Percentiles rank a stretch among this genome's conserved stretches.
phyloP scores from a whole-genome alignment of 345 rosid species.

The Triadica sebifera region DNA sequence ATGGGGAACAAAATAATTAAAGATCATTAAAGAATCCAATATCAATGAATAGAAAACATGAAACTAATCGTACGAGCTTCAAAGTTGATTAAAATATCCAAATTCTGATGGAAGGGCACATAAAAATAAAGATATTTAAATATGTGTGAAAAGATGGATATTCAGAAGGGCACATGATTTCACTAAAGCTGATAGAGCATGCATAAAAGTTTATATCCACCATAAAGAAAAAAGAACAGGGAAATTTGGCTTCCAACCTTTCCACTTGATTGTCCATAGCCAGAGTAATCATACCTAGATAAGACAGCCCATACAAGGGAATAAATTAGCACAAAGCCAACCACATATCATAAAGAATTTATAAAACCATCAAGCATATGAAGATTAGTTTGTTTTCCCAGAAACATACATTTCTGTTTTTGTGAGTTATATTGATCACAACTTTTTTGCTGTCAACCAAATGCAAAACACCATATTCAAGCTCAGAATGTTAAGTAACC shows the following conservation, averaged over 20 bases:
- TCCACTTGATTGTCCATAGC: slow-evolving; percentile 93
- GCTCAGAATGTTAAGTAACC: background rate
- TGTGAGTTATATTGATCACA: background rate
- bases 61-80: background rate
- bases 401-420: background rate
- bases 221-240: slow-evolving; percentile 18
- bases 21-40: background rate
- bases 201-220: background rate
- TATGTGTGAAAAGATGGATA: background rate
- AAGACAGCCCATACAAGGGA: slow-evolving; percentile 20
- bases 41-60: background rate
- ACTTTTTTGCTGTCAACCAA: background rate
- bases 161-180: background rate
- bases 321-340: slow-evolving; percentile 7
- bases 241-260: slow-evolving; percentile 50
- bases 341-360: background rate
- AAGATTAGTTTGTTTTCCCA: background rate
- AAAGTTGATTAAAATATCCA: background rate
- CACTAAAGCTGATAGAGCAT: background rate
- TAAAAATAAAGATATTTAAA: background rate
- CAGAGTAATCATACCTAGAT: slow-evolving; percentile 89
- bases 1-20: background rate
- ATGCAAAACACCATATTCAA: background rate
- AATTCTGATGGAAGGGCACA: background rate
- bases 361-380: slow-evolving; percentile 3